Evolutionary conservation across 1,139 yeast species (phyloP).

Genomic region (Yamadazyma pseudoaaseri): DNA sequence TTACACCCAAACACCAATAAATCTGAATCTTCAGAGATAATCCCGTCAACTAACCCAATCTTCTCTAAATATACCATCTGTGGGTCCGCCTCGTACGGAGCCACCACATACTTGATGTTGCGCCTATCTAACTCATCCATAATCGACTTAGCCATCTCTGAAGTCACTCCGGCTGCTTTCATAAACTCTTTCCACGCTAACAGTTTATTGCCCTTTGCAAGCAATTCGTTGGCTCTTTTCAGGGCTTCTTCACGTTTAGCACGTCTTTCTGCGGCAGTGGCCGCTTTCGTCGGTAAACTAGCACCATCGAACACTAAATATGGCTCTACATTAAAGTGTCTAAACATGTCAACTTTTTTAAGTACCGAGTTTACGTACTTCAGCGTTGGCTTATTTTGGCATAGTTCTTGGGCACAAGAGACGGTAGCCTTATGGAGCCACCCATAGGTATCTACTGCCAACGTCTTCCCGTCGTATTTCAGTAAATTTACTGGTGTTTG

Average conservation of each 20-base stretch:
- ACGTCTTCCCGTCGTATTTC: constrained; percentile 66
- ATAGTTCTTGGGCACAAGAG: constrained; percentile 82
- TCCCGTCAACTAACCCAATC: constrained; percentile 74
- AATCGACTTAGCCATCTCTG: constrained; percentile 85
- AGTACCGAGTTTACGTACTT: constrained; percentile 60
- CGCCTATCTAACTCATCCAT: constrained; percentile 68
- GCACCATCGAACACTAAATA: constrained; percentile 96
- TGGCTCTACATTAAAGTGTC: constrained; percentile 71
- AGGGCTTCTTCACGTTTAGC: constrained; percentile 56
- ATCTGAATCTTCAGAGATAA: constrained; percentile 94
- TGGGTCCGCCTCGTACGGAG: constrained; percentile 98
- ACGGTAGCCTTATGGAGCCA: constrained; percentile 92
- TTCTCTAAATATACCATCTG: constrained; percentile 91
- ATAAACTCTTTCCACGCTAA: constrained; percentile 69
- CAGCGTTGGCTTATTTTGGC: constrained; percentile 67
- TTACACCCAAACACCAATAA: constrained; percentile 84
- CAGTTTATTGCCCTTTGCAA: constrained; percentile 51
- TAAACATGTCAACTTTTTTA: constrained; percentile 64
- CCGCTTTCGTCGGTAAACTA: constrained; percentile 72
- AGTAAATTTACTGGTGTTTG: constrained; percentile 60
- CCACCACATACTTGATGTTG: constrained; percentile 74
- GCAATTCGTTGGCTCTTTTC: constrained; percentile 49
- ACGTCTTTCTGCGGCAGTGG: constrained; percentile 68
- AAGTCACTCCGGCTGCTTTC: constrained; percentile 84
- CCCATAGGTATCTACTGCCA: constrained; percentile 94